A percentile compares a stretch with the other conserved stretches of the same genome.
Conservation (phyloP, 2,329 filamentous ascomycete species). For the Ustilaginoidea virens region DNA sequence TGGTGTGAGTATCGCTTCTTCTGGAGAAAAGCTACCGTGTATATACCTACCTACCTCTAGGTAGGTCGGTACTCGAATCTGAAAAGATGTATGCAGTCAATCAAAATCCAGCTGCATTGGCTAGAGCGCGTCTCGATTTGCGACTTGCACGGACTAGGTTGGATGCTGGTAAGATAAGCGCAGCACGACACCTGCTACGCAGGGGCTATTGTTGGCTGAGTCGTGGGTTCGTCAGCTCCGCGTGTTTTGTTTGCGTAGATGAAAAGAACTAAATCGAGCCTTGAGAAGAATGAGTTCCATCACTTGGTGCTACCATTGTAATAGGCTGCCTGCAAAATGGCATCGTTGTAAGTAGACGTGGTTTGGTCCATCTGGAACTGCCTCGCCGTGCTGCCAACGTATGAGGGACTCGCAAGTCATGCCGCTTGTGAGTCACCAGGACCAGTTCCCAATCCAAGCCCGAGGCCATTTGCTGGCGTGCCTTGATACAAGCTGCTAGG, state of each 20-base stretch:
- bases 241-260: background rate
- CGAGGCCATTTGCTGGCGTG: slow-evolving; percentile 20
- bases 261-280: background rate
- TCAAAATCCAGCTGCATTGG: no score
- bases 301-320: slow-evolving; percentile 13
- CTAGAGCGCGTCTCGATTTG: no score
- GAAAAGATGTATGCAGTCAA: no score
- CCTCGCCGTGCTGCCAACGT: slow-evolving; percentile 6
- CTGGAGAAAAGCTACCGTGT: no score
- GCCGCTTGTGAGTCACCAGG: slow-evolving; percentile 7
- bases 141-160: no score
- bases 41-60: no score
- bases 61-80: no score
- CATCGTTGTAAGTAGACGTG: slow-evolving; percentile 19
- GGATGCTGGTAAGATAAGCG: no score
- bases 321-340: slow-evolving; percentile 19
- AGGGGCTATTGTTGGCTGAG: no score
- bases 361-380: slow-evolving; percentile 18
- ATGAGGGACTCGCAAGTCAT: slow-evolving; percentile 3
- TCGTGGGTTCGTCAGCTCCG: no score
- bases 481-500: slow-evolving; percentile 35
- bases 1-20: no score
- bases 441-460: slow-evolving; percentile 1
- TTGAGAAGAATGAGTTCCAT: slow-evolving; percentile 3
- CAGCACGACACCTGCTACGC: no score